Percentiles rank a stretch among this genome's conserved stretches.
Conservation (phyloP, 164 flowering plant genomes). For the Kingdonia uniflora region DNA sequence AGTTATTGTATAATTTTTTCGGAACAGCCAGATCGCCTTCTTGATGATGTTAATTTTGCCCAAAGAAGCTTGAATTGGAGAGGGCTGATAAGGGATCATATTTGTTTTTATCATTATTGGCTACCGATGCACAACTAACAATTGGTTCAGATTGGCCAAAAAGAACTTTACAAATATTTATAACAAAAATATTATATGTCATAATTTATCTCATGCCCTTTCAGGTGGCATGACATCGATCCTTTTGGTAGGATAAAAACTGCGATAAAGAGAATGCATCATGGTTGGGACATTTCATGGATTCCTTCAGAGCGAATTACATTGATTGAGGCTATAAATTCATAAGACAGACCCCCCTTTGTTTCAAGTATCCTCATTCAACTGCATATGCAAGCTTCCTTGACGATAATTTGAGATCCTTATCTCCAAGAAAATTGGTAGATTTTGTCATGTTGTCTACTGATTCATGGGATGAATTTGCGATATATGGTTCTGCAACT, state of each 20-base stretch:
- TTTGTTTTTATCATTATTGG: slow-evolving; percentile 54
- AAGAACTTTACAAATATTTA: slow-evolving; percentile 13
- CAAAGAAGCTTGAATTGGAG: slow-evolving; percentile 59
- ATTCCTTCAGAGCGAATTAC: slow-evolving; percentile 58
- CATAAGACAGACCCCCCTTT: slow-evolving; percentile 36
- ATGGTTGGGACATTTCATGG: slow-evolving; percentile 68
- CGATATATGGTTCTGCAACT: slow-evolving; percentile 37
- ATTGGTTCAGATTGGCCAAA: slow-evolving; percentile 99
- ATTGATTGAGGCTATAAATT: slow-evolving; percentile 58
- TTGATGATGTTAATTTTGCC: slow-evolving; percentile 78
- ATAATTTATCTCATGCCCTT: background rate
- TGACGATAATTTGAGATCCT: slow-evolving; percentile 64
- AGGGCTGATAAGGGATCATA: slow-evolving; percentile 70
- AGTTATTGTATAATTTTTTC: too few relatives aligned
- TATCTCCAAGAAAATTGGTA: slow-evolving; percentile 77
- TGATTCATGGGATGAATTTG: slow-evolving; percentile 56
- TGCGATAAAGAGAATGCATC: slow-evolving; percentile 74
- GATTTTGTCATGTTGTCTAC: slow-evolving; percentile 77
- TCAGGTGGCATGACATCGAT: slow-evolving; percentile 76
- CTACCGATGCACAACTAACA: slow-evolving; percentile 48
- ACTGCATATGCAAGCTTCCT: slow-evolving; percentile 86
- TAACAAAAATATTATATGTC: too few relatives aligned
- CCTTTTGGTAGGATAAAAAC: slow-evolving; percentile 59
- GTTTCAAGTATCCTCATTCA: slow-evolving; percentile 32
- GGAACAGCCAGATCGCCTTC: slow-evolving; percentile 81